Conservation (phyloP, 306 rosid genomes). For the Acacia confusa region DNA sequence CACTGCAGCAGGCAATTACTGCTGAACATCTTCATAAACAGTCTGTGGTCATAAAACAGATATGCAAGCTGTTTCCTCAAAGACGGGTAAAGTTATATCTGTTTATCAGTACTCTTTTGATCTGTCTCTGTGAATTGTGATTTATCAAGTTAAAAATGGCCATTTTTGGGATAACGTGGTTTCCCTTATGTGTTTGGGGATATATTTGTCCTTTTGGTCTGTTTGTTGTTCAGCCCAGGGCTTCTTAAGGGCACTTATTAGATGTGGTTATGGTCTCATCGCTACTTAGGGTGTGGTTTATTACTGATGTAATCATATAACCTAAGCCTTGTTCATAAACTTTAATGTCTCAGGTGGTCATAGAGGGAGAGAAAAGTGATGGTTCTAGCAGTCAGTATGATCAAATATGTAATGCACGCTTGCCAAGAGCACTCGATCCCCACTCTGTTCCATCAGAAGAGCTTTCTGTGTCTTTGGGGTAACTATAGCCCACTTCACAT, state of each 20-base stretch:
- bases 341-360: slow-evolving; percentile 53
- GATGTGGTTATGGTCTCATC: background rate
- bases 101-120: slow-evolving; percentile 10
- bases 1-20: slow-evolving; percentile 84
- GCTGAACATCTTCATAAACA: slow-evolving; percentile 92
- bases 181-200: background rate
- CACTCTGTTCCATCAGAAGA: slow-evolving; percentile 91
- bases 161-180: slow-evolving; percentile 8
- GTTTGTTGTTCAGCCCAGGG: background rate
- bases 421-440: slow-evolving; percentile 92
- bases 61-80: slow-evolving; percentile 92
- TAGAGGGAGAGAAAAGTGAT: slow-evolving; percentile 64
- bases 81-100: slow-evolving; percentile 62
- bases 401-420: slow-evolving; percentile 87
- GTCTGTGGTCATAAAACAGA: slow-evolving; percentile 84
- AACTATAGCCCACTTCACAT: slow-evolving; percentile 26
- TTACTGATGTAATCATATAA: background rate
- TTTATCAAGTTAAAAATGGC: slow-evolving; percentile 11
- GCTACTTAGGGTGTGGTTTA: background rate
- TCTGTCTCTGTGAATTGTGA: slow-evolving; percentile 16
- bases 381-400: slow-evolving; percentile 67
- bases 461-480: slow-evolving; percentile 97
- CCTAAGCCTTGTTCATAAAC: slow-evolving; percentile 11
- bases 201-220: background rate
- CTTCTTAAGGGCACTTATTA: background rate